A percentile compares a stretch with the other conserved stretches of the same genome.
Evolutionary conservation across 2,329 filamentous ascomycete species (phyloP).

Genomic region (Paracoccidioides brasiliensis): DNA sequence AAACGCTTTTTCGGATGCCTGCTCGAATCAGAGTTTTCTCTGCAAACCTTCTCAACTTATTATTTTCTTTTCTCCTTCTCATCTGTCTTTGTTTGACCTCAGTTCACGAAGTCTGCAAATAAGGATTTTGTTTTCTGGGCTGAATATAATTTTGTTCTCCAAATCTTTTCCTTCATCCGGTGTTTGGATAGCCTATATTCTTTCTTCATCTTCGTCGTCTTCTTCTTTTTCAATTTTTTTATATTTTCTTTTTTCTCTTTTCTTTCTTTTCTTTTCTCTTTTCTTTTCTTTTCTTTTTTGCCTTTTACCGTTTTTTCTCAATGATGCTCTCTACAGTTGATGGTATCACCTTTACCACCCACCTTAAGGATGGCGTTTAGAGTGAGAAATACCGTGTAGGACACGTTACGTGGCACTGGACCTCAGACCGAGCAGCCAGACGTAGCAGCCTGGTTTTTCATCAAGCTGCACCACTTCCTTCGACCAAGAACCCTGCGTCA

Average conservation of each 20-base stretch:
- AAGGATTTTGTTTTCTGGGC: background rate
- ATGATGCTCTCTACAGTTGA: background rate
- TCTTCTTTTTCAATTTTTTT: background rate
- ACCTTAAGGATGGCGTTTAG: background rate
- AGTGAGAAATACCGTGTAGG: background rate
- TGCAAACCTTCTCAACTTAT: background rate
- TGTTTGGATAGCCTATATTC: background rate
- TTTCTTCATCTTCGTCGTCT: background rate
- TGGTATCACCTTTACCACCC: background rate
- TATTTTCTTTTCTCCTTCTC: background rate
- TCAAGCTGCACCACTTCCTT: background rate
- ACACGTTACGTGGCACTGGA: background rate
- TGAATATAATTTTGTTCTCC: background rate
- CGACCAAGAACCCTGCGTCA: background rate
- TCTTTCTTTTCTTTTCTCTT: too few species aligned
- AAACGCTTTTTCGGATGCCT: background rate
- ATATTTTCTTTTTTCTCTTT: background rate
- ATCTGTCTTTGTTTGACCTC: background rate
- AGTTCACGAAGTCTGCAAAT: background rate
- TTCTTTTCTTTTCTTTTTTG: too few species aligned
- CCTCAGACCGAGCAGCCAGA: too few species aligned
- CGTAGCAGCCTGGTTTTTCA: slow-evolving; percentile 3
- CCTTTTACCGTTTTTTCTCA: background rate
- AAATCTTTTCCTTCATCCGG: background rate
- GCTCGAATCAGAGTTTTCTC: background rate